Base-by-base conservation (phyloP, 1,139 yeast species). In the Debaryomyces singareniensis region DNA sequence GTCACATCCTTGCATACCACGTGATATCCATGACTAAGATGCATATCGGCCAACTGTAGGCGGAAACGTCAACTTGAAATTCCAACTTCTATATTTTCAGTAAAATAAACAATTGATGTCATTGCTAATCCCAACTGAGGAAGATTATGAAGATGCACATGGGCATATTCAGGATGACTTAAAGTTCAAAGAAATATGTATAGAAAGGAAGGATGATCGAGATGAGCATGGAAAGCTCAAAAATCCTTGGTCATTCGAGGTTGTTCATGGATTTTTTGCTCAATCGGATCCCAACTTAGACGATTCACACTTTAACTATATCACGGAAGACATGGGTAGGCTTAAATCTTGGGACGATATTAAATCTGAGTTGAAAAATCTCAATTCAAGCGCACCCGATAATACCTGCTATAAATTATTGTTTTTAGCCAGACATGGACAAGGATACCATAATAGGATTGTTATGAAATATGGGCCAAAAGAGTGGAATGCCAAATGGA, bases 351-450 rank as follows among this genome's bases (percentile, higher is more conserved):
- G 87, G 87, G 42, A 47, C 1, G 60, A 61, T 10, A 52, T 76
- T 13, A 35, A 53, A 4, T 27, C 32, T 0, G 56, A 64, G 14
- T 38, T 78, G 15, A 38, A 49, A 1, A 33, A 48, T 7, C 53
- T 77, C 43, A 75, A 75, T 39, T 40, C 37, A 2, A 27, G 41
- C 2, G 59, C 68, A 6, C 46, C 42, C 0, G 42, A 42, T 1
- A 60, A 70, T 34, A 74, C 57, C 26, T 45, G 47, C 16, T 77
- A 79, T 50, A 80, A 80, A 47, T 48, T 81, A 28, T 42, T 81
- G 12, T 71, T 75, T 32, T 60, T 78, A 30, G 87, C 85, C 2
- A 67, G 93, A 42, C 93, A 83, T 43, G 93, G 93, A 5, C 84
- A 82, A 51, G 93, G 93, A 0, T 75, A 61, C 51, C 93, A 83